A percentile compares a stretch with the other conserved stretches of the same genome.
These are phyloP conservation scores for Pythium rhizo-oryzae DNA, from an alignment of 352 stramenopile species.

Conservation along the genomic window DNA sequence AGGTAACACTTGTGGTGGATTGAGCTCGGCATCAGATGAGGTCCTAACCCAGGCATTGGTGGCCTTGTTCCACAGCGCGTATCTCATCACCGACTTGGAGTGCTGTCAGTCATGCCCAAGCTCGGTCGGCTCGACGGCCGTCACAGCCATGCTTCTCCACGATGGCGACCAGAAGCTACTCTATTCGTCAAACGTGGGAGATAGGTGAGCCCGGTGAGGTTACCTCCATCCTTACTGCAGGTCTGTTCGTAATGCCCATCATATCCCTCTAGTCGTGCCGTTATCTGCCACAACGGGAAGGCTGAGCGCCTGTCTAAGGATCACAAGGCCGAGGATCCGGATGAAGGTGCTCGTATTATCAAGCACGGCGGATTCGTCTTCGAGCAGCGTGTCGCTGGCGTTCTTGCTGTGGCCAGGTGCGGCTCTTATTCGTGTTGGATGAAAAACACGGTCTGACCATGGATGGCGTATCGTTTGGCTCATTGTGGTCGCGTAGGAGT, in stretches of 20 bases:
- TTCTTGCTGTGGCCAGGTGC: slow-evolving; percentile 77
- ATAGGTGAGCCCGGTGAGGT: slow-evolving; percentile 49
- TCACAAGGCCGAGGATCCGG: slow-evolving; percentile 67
- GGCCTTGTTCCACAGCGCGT: slow-evolving; percentile 40
- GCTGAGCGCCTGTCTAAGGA: slow-evolving; percentile 69
- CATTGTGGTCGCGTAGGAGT: slow-evolving; percentile 40
- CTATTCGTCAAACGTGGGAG: slow-evolving; percentile 72
- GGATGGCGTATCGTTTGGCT: background rate
- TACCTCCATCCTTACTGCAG: too few species aligned
- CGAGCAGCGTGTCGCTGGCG: slow-evolving; percentile 65
- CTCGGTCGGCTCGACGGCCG: slow-evolving; percentile 61
- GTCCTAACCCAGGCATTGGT: background rate
- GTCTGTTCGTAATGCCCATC: too few species aligned
- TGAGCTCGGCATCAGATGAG: too few species aligned
- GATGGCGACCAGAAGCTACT: slow-evolving; percentile 41
- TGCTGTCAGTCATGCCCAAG: slow-evolving; percentile 57
- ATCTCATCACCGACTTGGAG: slow-evolving; percentile 78
- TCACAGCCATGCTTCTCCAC: slow-evolving; percentile 56
- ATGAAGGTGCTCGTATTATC: slow-evolving; percentile 61
- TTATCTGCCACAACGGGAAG: slow-evolving; percentile 56
- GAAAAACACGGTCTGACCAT: too few species aligned
- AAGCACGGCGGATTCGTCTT: slow-evolving; percentile 71
- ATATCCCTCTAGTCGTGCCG: slow-evolving; percentile 47
- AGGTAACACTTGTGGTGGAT: slow-evolving; percentile 29
- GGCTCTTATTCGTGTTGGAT: background rate